phyloP scores from a whole-genome alignment of 371 early-diverging fungal genomes.

The Pancytospora epiphaga region DNA sequence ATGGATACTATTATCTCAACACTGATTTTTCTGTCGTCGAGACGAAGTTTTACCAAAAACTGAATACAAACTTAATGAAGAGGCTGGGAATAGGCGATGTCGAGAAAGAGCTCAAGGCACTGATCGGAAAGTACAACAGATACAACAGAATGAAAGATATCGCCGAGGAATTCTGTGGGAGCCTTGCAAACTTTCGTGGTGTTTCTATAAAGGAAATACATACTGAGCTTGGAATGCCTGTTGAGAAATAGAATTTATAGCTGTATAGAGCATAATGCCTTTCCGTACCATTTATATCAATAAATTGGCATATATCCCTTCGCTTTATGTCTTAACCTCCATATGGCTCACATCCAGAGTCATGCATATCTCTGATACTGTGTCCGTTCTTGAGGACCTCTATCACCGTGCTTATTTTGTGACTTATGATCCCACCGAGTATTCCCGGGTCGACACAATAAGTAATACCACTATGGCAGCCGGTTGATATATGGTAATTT shows the following conservation, averaged over 20 bases:
- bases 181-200: conserved; percentile 48
- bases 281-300: no score
- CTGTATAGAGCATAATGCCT: no score
- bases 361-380: neutral
- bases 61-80: conserved; percentile 16
- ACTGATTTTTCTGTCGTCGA: conserved; percentile 19
- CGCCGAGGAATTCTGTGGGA: conserved; percentile 49
- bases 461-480: conserved; percentile 31
- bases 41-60: conserved; percentile 22
- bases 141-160: conserved; percentile 60
- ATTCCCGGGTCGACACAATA: conserved; percentile 24
- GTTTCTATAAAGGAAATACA: conserved; percentile 42
- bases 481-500: conserved; percentile 39
- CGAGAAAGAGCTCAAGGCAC: conserved; percentile 37
- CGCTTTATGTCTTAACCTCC: no score
- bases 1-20: conserved; percentile 35
- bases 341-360: no score
- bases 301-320: no score
- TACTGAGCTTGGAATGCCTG: no score
- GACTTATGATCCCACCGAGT: conserved; percentile 6
- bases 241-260: no score
- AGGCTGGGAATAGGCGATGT: conserved; percentile 36
- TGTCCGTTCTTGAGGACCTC: neutral
- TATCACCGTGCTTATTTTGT: neutral
- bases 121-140: conserved; percentile 46